These are phyloP conservation scores for Cladochytrium replicatum DNA, from an alignment of 192 early-diverging fungal genomes.

Conservation along the genomic window DNA sequence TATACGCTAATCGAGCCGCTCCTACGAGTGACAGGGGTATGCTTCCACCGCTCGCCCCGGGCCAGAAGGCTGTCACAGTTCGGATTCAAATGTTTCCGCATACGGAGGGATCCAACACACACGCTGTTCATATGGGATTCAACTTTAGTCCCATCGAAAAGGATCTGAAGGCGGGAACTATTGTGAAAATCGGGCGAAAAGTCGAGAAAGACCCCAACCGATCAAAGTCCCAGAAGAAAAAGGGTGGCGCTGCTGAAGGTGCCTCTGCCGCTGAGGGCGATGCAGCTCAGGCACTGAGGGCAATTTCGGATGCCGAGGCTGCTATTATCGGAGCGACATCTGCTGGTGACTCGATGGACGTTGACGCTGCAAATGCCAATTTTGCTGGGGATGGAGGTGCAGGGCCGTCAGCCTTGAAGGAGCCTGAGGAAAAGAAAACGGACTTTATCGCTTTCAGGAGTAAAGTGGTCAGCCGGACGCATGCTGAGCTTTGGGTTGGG, in stretches of 20 bases:
- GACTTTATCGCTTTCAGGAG: conserved; percentile 22
- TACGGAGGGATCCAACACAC: conserved; percentile 4
- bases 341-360: neutral
- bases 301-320: too few relatives aligned
- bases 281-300: too few relatives aligned
- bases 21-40: too few relatives aligned
- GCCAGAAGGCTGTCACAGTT: too few relatives aligned
- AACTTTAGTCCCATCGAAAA: conserved; percentile 28
- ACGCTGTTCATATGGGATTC: conserved; percentile 13
- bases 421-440: neutral
- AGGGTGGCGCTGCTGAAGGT: conserved; percentile 9
- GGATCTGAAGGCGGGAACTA: conserved; percentile 17
- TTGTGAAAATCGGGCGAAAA: conserved; percentile 34
- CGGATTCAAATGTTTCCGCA: conserved; percentile 15
- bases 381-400: neutral
- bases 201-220: conserved; percentile 19
- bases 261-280: too few relatives aligned
- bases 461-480: conserved; percentile 87
- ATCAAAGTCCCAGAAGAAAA: conserved; percentile 7
- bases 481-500: conserved; percentile 88
- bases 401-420: neutral
- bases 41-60: too few relatives aligned
- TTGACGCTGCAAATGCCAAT: neutral
- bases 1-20: too few relatives aligned
- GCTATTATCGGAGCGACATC: neutral